Conservation (phyloP, 495 filamentous ascomycete species). For the Talaromyces ruber region DNA sequence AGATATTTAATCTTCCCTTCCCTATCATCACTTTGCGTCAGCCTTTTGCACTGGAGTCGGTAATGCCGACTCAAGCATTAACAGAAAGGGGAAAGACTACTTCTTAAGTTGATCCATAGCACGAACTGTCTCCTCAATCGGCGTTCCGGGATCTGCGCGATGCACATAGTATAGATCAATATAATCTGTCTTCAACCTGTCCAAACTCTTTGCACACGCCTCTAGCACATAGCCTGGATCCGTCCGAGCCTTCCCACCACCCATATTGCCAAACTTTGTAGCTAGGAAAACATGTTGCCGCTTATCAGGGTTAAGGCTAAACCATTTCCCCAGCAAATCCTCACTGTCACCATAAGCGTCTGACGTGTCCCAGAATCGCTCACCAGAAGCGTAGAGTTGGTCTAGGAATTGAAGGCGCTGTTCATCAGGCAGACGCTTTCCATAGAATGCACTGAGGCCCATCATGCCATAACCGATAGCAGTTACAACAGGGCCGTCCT, state of each 20-base stretch:
- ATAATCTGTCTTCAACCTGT: constrained; percentile 23
- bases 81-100: neutral
- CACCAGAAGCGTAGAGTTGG: constrained; percentile 35
- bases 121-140: constrained; percentile 29
- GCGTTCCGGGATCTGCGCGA: constrained; percentile 14
- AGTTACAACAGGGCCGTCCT: constrained; percentile 36
- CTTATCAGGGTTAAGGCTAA: constrained; percentile 32
- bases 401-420: constrained; percentile 28
- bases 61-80: neutral
- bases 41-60: neutral
- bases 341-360: constrained; percentile 31
- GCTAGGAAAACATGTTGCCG: constrained; percentile 38
- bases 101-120: constrained; percentile 22
- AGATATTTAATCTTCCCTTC: constrained; percentile 46
- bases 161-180: constrained; percentile 29
- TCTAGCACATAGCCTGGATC: constrained; percentile 27
- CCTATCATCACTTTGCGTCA: constrained; percentile 1
- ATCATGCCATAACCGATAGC: constrained; percentile 41
- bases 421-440: constrained; percentile 20
- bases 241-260: constrained; percentile 15
- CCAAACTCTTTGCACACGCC: constrained; percentile 25
- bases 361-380: constrained; percentile 45
- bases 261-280: constrained; percentile 35
- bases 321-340: constrained; percentile 43
- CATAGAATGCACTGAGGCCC: constrained; percentile 37